Conservation (phyloP, 352 stramenopile genomes). For the Globisporangium paroecandrum region DNA sequence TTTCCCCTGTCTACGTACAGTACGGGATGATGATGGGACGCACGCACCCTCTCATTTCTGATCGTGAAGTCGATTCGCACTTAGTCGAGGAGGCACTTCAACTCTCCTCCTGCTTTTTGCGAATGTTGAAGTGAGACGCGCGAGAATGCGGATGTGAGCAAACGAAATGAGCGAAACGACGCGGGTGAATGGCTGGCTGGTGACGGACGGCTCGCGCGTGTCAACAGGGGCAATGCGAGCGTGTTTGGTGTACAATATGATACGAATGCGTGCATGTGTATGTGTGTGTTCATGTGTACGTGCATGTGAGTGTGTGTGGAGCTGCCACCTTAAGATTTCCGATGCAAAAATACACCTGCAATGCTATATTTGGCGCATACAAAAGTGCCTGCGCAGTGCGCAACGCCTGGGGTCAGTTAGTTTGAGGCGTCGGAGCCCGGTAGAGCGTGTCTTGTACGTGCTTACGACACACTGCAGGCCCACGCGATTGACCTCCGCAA, state of each 20-base stretch:
- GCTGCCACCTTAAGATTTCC: background rate
- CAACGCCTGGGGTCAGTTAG: background rate
- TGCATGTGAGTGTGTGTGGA: background rate
- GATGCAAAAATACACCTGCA: background rate
- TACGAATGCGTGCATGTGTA: background rate
- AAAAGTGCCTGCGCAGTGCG: background rate
- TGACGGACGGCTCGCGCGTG: background rate
- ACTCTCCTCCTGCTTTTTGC: background rate
- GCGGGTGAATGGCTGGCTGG: background rate
- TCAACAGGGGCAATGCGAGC: background rate
- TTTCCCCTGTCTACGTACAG: background rate
- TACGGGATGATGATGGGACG: background rate
- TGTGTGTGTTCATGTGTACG: background rate
- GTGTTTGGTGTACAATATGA: background rate
- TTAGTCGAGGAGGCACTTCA: constrained; percentile 5
- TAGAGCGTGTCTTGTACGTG: background rate
- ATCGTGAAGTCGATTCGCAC: background rate
- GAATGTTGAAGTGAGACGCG: background rate
- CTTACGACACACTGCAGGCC: background rate
- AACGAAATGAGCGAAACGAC: background rate
- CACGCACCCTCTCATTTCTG: background rate
- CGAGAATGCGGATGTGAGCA: background rate
- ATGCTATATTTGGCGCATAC: background rate
- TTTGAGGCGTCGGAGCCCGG: background rate
- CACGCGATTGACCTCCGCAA: background rate